Conservation (phyloP, 2,329 filamentous ascomycete species). For the Metarhizium humberi region DNA sequence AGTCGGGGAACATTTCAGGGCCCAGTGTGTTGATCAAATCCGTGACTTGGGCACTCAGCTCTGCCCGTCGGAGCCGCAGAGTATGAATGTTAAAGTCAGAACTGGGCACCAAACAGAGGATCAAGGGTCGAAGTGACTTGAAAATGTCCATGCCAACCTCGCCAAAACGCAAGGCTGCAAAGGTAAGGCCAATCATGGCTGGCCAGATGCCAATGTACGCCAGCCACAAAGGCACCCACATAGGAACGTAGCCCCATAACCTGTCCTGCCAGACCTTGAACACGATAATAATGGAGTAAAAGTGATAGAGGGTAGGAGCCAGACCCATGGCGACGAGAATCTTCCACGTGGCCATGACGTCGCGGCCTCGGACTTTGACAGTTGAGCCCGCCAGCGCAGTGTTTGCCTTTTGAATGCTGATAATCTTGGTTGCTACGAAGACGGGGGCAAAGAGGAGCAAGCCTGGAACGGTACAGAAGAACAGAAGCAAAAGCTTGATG, state of each 20-base stretch:
- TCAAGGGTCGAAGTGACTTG: constrained; percentile 83
- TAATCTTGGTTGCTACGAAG: constrained; percentile 74
- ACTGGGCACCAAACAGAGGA: constrained; percentile 75
- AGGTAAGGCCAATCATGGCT: constrained; percentile 80
- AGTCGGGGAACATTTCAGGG: constrained; percentile 95
- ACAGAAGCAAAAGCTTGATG: constrained; percentile 65
- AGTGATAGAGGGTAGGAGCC: constrained; percentile 71
- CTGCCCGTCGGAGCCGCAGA: constrained; percentile 61
- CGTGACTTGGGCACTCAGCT: constrained; percentile 74
- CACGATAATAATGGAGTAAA: constrained; percentile 67
- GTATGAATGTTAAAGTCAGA: constrained; percentile 77
- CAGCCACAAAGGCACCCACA: constrained; percentile 70
- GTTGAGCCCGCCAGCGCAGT: constrained; percentile 77
- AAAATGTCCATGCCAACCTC: constrained; percentile 99
- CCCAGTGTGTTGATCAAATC: constrained; percentile 91
- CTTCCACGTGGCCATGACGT: constrained; percentile 94
- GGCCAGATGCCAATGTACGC: constrained; percentile 67
- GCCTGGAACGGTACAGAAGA: constrained; percentile 76
- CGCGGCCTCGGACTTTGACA: constrained; percentile 79
- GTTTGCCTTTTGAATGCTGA: constrained; percentile 72
- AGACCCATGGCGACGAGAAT: constrained; percentile 79
- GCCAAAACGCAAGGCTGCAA: constrained; percentile 86
- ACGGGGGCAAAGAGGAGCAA: constrained; percentile 81
- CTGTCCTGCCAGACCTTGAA: constrained; percentile 74
- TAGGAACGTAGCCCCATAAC: constrained; percentile 71